Percentiles rank a stretch among this genome's conserved stretches.
phyloP scores from a whole-genome alignment of 2,329 filamentous ascomycete genomes.

The Knoxdaviesia proteae region DNA sequence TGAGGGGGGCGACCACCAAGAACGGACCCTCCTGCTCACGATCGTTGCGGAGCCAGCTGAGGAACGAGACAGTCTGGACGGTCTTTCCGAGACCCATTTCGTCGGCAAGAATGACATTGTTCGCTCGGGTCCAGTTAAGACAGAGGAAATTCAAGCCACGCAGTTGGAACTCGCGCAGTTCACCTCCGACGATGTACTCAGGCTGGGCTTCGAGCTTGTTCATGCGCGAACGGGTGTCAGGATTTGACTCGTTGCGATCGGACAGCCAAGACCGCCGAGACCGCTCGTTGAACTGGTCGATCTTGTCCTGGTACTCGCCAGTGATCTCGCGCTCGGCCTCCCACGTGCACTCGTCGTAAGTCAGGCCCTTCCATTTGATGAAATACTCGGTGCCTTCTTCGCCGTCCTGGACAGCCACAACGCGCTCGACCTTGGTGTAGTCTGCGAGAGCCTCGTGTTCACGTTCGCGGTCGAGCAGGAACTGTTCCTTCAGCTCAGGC shows the following conservation, averaged over 20 bases:
- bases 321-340: constrained; percentile 58
- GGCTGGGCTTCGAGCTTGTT: constrained; percentile 62
- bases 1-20: constrained; percentile 88
- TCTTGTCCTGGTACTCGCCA: constrained; percentile 63
- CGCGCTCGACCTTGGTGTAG: constrained; percentile 78
- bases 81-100: constrained; percentile 99
- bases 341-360: constrained; percentile 92
- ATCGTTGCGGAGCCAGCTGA: constrained; percentile 89
- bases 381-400: constrained; percentile 74
- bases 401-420: constrained; percentile 65
- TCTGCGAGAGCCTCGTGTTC: constrained; percentile 76
- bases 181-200: constrained; percentile 62
- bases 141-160: constrained; percentile 87
- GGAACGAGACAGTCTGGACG: constrained; percentile 88
- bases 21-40: constrained; percentile 84
- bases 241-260: constrained; percentile 55
- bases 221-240: constrained; percentile 53
- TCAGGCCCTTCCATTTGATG: constrained; percentile 91
- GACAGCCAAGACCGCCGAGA: constrained; percentile 63
- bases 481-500: constrained; percentile 77
- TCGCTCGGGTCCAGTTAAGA: constrained; percentile 83
- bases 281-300: constrained; percentile 78
- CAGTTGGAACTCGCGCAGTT: constrained; percentile 82
- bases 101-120: constrained; percentile 93
- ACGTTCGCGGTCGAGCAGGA: constrained; percentile 83